Base-by-base conservation (phyloP, 441 rosid species). In the Daphne laureola region DNA sequence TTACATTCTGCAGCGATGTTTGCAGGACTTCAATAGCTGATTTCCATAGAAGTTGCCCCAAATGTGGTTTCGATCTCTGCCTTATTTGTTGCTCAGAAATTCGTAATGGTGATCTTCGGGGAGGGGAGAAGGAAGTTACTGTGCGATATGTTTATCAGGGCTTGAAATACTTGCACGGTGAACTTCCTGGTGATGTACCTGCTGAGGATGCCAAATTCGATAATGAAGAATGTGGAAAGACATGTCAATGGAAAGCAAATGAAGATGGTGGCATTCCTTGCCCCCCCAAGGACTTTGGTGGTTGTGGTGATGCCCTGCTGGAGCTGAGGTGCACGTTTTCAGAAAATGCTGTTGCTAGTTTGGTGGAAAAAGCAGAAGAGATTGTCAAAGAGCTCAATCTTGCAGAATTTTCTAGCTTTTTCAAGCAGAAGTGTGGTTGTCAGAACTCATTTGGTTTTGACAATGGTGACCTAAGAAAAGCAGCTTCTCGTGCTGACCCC, bases 21-120 rank as follows among this genome's bases (percentile, higher is more conserved):
- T 88, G 98, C 75, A 71, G 68, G 67, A 80, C 96, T 25, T 78
- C 90, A 11, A 88, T 90, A 46, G 69, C 76, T 65, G 96, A 93
- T 67, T 74, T 71, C 49, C 95, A 87, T 68, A 76, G 96, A 65
- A 82, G 75, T 66, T 93, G 98, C 66, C 61, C 66, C 36, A 67
- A 57, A n/a, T 93, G 98, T 72, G 45, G 46, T 2, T 73, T 64
- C 57, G 96, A 90, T 65, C 78, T 93, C 23, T 93, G 98, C 67
- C 82, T 90, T 61, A 54, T 23, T 27, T 93, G 98, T 66, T 85
- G 96, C 76, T 60, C 57, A n/a, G 98, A 93, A 72, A 71, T 93
- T 51, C 87, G 93, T 26, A 54, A 74, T 35, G 97, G 96, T 51
- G 51, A 62, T 36, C 61, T 74, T 40, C 80, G 54, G 60, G 79